Evolutionary conservation across 1,284 basidiomycete species (phyloP).

Genomic region (Fomitopsis schrenkii): DNA sequence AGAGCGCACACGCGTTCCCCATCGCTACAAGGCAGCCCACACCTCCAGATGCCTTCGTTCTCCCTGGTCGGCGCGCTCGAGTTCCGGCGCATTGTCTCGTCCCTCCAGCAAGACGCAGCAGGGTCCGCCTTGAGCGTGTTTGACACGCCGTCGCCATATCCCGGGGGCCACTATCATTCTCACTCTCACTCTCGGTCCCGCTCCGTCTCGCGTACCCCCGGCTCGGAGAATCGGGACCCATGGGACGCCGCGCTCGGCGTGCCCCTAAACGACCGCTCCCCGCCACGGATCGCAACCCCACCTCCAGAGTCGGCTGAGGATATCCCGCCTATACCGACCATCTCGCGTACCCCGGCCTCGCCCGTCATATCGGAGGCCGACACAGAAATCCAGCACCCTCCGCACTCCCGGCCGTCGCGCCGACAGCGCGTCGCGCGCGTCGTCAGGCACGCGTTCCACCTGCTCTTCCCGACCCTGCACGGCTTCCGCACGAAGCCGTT

Average conservation of each 20-base stretch:
- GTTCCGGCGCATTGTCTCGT: conserved; percentile 86
- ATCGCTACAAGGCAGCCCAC: conserved; percentile 33
- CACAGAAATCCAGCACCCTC: conserved; percentile 40
- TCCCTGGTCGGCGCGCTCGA: conserved; percentile 92
- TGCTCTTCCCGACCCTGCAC: conserved; percentile 86
- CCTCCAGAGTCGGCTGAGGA: conserved; percentile 15
- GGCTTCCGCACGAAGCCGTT: conserved; percentile 71
- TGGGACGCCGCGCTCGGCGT: conserved; percentile 47
- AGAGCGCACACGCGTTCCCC: conserved; percentile 34
- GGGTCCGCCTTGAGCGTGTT: conserved; percentile 56
- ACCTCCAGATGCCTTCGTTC: conserved; percentile 69
- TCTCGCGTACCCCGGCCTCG: conserved; percentile 55
- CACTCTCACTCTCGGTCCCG: conserved; percentile 28
- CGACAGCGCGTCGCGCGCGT: conserved; percentile 38
- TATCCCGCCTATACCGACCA: conserved; percentile 42
- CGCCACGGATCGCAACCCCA: conserved; percentile 11
- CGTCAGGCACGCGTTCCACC: conserved; percentile 44
- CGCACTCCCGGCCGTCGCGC: conserved; percentile 35
- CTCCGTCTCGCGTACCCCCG: conserved; percentile 18
- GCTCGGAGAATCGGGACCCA: conserved; percentile 30
- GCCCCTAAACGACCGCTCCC: conserved; percentile 44
- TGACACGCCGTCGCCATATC: conserved; percentile 66
- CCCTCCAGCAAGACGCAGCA: conserved; percentile 64
- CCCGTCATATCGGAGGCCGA: conserved; percentile 31
- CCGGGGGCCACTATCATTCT: conserved; percentile 67